Evolutionary conservation across 139 green algal genomes (phyloP).

Genomic region (Chlorella ohadii): DNA sequence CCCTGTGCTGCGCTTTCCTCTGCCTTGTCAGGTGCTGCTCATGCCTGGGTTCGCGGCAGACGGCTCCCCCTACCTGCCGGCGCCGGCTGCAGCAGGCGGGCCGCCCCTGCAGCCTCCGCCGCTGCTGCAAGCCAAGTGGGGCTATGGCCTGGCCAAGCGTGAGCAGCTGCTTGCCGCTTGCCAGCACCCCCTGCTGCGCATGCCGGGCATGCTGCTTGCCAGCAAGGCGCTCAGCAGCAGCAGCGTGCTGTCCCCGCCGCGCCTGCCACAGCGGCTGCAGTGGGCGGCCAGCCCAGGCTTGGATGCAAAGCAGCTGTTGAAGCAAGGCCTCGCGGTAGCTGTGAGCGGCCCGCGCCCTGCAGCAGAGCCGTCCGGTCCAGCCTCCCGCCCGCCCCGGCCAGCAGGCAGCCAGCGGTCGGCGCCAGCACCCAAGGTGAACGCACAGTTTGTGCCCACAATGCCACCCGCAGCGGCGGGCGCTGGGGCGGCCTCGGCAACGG

Average conservation of each 20-base stretch:
- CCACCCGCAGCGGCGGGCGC: not conserved
- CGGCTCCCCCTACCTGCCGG: conserved; percentile 5
- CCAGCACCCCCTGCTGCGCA: conserved; percentile 4
- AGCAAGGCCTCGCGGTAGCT: not conserved
- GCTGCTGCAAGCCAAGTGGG: conserved; percentile 39
- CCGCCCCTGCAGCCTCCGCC: not conserved
- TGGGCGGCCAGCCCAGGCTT: not conserved
- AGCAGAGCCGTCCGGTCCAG: not conserved
- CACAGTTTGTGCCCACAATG: not conserved
- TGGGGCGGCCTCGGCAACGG: not conserved
- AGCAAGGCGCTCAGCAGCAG: conserved; percentile 6
- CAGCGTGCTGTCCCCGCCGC: not conserved
- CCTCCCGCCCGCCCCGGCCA: not conserved
- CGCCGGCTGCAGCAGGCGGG: not conserved
- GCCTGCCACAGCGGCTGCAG: conserved; percentile 23
- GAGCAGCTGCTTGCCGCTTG: not conserved
- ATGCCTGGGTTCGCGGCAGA: not conserved
- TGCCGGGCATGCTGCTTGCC: conserved; percentile 26
- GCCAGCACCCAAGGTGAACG: not conserved
- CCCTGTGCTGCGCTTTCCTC: too few relatives aligned
- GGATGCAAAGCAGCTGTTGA: not conserved
- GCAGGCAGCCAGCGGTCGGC: not conserved
- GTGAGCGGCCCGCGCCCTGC: not conserved
- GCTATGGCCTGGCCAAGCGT: conserved; percentile 19
- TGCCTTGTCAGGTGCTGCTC: not conserved